Base-by-base conservation (phyloP, 805 yeast genomes). In the Candida broadrunensis region DNA sequence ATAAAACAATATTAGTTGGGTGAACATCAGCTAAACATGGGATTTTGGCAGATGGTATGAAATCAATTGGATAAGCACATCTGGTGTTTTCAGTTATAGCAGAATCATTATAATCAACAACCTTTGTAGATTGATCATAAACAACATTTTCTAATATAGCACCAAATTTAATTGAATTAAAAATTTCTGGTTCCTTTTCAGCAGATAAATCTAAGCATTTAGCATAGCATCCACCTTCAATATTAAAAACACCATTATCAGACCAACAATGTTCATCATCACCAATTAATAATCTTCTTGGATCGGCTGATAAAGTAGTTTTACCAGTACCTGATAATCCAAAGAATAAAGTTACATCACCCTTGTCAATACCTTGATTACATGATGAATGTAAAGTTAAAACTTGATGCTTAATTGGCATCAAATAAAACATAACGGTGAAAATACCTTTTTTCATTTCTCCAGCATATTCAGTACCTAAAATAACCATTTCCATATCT, bases 191-290 rank as follows among this genome's bases (percentile, higher is more conserved):
- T 76, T 91, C 99, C 72, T 85, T 91, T 71, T 88, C 97, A 50
- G 75, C 83, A 38, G 88, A 73, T 51, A 91, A 77, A 58, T 88
- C 96, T 51, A 91, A 75, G 75, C 97, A 90, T 73, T 91, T 91
- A 58, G 98, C 98, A 75, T 91, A 91, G 77, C 99, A 91, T 52
- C 99, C 99, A 69, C 99, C 99, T 75, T 91, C 99, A 59, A 91
- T 90, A 80, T 93, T 93, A 83, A 91, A 91, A 45, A 91, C 97
- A 73, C 99, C 99, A 54, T 85, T 75, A 69, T 91, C 95, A 15
- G 97, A 87, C 99, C 99, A 91, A 76, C 98, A 91, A 75, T 91
- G 99, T 74, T 91, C 99, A 65, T 91, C 99, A 67, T 91, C 99
- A 66, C 99, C 99, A 62, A 91, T 91, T 65, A 91, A 80, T 64